Percentiles rank a stretch among this genome's conserved stretches.
These are phyloP conservation scores for Syzygium aqueum DNA, from an alignment of 345 rosid species.

Conservation along the genomic window DNA sequence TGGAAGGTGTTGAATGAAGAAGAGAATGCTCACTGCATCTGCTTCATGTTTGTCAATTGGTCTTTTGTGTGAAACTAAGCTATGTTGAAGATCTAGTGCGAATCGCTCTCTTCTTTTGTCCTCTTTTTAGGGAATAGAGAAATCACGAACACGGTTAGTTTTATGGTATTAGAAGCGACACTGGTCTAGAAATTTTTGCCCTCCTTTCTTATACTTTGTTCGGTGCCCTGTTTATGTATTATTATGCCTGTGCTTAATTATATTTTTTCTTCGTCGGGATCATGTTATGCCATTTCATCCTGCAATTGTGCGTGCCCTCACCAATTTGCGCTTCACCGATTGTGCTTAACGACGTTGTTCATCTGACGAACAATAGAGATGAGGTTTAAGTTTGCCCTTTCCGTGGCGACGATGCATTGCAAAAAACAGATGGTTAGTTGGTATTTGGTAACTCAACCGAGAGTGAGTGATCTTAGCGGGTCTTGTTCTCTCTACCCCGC, in stretches of 20 bases:
- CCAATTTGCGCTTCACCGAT: too few relatives aligned
- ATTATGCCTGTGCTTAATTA: not conserved
- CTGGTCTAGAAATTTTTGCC: not conserved
- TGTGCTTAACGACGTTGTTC: not conserved
- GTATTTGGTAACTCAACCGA: not conserved
- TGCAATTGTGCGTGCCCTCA: not conserved
- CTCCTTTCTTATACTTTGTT: not conserved
- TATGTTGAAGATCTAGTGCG: not conserved
- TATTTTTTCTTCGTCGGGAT: not conserved
- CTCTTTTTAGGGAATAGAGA: not conserved
- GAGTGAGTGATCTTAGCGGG: not conserved
- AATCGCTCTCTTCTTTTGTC: not conserved
- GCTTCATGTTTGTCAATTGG: conserved; percentile 95
- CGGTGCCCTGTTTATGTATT: not conserved
- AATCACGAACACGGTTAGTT: not conserved
- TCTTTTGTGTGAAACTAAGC: conserved; percentile 51
- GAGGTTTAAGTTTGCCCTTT: not conserved
- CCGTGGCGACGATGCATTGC: not conserved
- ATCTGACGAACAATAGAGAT: not conserved
- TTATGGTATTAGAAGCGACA: not conserved
- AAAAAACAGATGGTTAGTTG: not conserved
- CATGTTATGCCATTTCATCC: not conserved
- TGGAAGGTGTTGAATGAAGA: conserved; percentile 95
- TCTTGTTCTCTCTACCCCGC: not conserved
- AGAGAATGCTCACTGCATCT: conserved; percentile 79